These are phyloP conservation scores for Scedosporium minutisporum DNA, from an alignment of 2,329 filamentous ascomycete genomes.

Conservation along the genomic window DNA sequence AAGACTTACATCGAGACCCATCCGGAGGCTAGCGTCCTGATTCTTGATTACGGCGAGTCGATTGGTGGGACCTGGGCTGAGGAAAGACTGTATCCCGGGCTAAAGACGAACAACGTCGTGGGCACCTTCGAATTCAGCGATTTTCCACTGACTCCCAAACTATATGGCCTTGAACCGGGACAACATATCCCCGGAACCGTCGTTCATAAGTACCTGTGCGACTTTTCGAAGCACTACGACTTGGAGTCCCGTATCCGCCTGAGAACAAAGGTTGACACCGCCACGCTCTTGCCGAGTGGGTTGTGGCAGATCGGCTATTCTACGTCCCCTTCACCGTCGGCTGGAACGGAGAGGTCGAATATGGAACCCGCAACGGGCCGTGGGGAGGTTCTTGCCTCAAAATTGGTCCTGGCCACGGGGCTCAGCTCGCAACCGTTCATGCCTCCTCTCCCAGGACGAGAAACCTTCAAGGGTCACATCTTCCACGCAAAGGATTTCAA, in stretches of 20 bases:
- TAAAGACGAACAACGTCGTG: slow-evolving; percentile 12
- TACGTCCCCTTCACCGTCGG: background rate
- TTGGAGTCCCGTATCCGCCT: slow-evolving; percentile 7
- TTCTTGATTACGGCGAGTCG: slow-evolving; percentile 7
- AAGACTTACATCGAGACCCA: slow-evolving; percentile 8
- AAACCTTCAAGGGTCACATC: slow-evolving; percentile 9
- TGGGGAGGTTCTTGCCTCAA: slow-evolving; percentile 5
- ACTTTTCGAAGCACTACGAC: slow-evolving; percentile 7
- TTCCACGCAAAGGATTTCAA: slow-evolving; percentile 13
- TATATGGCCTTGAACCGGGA: slow-evolving; percentile 6
- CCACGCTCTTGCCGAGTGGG: background rate
- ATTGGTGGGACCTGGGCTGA: slow-evolving; percentile 11
- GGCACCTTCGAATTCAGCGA: slow-evolving; percentile 11
- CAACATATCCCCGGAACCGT: slow-evolving; percentile 9
- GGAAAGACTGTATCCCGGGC: slow-evolving; percentile 9
- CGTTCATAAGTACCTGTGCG: slow-evolving; percentile 10
- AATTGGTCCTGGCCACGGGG: slow-evolving; percentile 12
- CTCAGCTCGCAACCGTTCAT: slow-evolving; percentile 11
- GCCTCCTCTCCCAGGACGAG: slow-evolving; percentile 6
- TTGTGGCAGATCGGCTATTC: slow-evolving; percentile 6
- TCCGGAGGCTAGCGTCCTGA: slow-evolving; percentile 1
- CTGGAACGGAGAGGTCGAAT: background rate
- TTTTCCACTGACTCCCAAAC: slow-evolving; percentile 8
- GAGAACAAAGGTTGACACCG: slow-evolving; percentile 5
- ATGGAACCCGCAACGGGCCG: background rate